Base-by-base conservation (phyloP, 2,329 filamentous ascomycete species). In the Trichoderma guizhouense region DNA sequence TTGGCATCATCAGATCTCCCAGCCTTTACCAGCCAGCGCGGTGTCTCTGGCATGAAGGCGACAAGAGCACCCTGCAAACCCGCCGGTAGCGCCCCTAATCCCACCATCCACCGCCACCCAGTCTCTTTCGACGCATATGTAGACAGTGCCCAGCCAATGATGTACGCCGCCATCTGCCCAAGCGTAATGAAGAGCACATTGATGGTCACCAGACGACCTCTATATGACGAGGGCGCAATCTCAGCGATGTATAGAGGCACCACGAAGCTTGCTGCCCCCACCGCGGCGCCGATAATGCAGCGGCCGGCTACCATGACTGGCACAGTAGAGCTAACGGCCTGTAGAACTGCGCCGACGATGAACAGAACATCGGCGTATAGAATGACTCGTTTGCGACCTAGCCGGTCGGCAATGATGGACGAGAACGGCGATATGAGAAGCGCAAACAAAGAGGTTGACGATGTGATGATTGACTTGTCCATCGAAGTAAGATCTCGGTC, bases 71-170 rank as follows among this genome's bases (percentile, higher is more conserved):
- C 87, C 79, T 98, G 95, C 4, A 94, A 70, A 0, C 88, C 80
- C 0, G 94, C 95, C 0, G 95, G 95, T 30, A 92, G 73, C 9
- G 92, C 92, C 0, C 95, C 95, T 0, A 98, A 81, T 0, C 95
- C 95, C 0, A 98, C 94, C 88, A 97, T 95, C 91, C 93, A 97
- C 64, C 94, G 86, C 95, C 95, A 98, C 1, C 92, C 93, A 14
- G 86, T 87, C 43, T 77, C 78, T 26, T 79, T 76, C 71, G 83
- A 80, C 0, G 84, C 87, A 72, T 84, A 84, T 71, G 87, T 86
- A 7, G 89, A 87, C 61, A 97, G 91, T 0, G 86, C 80, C 92
- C 93, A 97, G 1, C 95, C 95, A 7, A 94, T 83, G 2, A 97
- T 79, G 80, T 98, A 98, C 2, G 95, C 95, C 24, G 97, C 88